Conservation (phyloP, 257 asterid genomes). For the Solanum boliviense region DNA sequence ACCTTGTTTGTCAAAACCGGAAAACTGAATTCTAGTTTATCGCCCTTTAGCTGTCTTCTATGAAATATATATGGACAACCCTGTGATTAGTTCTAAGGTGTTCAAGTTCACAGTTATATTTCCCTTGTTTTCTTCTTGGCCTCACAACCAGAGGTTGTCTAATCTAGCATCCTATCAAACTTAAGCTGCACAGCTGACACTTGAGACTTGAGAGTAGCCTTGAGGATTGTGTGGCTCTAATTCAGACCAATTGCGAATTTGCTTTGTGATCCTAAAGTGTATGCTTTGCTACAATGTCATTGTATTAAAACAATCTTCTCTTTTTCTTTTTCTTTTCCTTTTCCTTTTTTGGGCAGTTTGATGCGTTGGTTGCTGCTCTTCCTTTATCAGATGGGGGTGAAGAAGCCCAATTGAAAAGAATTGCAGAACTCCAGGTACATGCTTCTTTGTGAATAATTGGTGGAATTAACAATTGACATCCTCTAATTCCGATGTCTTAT, state of each 20-base stretch:
- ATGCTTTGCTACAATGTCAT: background rate
- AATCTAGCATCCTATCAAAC: background rate
- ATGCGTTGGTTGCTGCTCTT: conserved; percentile 81
- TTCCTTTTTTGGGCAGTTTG: conserved; percentile 38
- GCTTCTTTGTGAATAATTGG: background rate
- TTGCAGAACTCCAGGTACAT: conserved; percentile 74
- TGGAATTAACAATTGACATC: background rate
- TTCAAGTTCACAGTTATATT: background rate
- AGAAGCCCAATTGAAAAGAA: conserved; percentile 80
- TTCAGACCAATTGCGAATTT: background rate
- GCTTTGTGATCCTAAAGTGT: background rate
- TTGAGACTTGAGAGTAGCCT: background rate
- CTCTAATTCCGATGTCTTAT: background rate
- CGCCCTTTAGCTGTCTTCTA: background rate
- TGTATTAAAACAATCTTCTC: background rate
- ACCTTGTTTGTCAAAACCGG: background rate
- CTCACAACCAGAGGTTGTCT: background rate
- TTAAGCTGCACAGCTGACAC: background rate
- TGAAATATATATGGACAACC: background rate
- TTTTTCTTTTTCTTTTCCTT: background rate
- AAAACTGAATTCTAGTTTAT: background rate
- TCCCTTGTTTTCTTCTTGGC: background rate
- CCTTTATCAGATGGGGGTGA: conserved; percentile 71
- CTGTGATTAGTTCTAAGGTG: background rate
- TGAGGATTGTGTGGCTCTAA: background rate